Conservation (phyloP, 2,329 filamentous ascomycete species). For the Nemania sp. region DNA sequence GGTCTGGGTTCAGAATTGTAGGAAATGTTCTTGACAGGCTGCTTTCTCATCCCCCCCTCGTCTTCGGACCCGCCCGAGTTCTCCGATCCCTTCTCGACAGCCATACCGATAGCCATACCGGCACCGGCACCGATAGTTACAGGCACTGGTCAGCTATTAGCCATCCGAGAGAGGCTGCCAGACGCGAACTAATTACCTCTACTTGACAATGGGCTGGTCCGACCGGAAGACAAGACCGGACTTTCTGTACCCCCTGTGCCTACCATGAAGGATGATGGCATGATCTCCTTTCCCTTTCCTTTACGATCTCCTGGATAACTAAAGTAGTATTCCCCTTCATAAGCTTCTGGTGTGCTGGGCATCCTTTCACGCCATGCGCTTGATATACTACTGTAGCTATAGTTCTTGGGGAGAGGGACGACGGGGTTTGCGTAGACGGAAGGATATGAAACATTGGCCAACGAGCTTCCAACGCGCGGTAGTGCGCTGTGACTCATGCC, state of each 20-base stretch:
- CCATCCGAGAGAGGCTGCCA: constrained; percentile 27
- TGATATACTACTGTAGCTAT: constrained; percentile 50
- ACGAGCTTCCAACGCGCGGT: constrained; percentile 53
- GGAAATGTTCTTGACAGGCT: constrained; percentile 21
- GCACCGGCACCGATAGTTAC: constrained; percentile 14
- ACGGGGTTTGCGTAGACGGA: constrained; percentile 47
- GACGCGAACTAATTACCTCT: constrained; percentile 33
- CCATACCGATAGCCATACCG: constrained; percentile 18
- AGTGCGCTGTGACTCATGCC: constrained; percentile 39
- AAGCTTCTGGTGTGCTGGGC: constrained; percentile 25
- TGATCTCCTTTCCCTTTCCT: constrained; percentile 35
- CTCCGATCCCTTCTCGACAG: constrained; percentile 22
- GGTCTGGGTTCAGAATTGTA: constrained; percentile 22
- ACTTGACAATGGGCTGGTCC: constrained; percentile 27
- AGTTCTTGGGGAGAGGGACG: constrained; percentile 47
- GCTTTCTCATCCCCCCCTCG: constrained; percentile 31
- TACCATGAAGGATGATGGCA: constrained; percentile 21
- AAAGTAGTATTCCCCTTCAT: constrained; percentile 29
- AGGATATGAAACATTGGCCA: constrained; percentile 54
- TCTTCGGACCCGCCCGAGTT: constrained; percentile 32
- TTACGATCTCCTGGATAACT: constrained; percentile 28
- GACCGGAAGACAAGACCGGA: constrained; percentile 26
- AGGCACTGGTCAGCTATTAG: constrained; percentile 25
- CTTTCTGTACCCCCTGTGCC: constrained; percentile 21
- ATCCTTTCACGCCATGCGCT: constrained; percentile 32